These are phyloP conservation scores for Backusella liffmaniae DNA, from an alignment of 192 early-diverging fungal species.

Conservation along the genomic window DNA sequence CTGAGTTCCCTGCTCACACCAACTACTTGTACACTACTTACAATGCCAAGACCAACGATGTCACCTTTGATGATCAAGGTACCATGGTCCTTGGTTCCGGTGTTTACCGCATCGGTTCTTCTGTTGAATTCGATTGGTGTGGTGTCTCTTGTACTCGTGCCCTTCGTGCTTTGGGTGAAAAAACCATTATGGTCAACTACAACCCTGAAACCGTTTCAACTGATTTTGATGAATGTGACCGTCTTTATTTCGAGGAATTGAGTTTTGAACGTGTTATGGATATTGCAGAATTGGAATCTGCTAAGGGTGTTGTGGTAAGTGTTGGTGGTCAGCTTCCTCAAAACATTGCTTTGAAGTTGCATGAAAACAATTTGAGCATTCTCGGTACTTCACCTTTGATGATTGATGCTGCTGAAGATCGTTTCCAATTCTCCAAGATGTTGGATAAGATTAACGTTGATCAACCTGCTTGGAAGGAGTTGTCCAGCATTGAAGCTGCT, in stretches of 20 bases:
- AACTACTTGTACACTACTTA: conserved; percentile 99
- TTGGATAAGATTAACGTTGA: conserved; percentile 92
- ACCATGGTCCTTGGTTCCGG: conserved; percentile 97
- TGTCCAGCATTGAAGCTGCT: conserved; percentile 81
- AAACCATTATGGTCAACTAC: conserved; percentile 98
- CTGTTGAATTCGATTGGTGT: conserved; percentile 98
- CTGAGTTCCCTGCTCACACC: conserved; percentile 94
- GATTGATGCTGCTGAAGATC: conserved; percentile 94
- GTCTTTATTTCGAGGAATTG: conserved; percentile 98
- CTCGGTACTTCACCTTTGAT: conserved; percentile 88
- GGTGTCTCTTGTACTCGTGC: conserved; percentile 78
- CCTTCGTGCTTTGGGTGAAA: conserved; percentile 75
- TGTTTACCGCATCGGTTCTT: conserved; percentile 96
- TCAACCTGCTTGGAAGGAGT: conserved; percentile 96
- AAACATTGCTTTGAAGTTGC: conserved; percentile 90
- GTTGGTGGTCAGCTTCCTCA: conserved; percentile 97
- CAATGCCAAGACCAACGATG: conserved; percentile 85
- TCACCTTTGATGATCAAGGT: conserved; percentile 83
- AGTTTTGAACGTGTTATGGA: conserved; percentile 93
- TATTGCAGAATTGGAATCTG: conserved; percentile 87
- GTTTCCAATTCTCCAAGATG: conserved; percentile 91
- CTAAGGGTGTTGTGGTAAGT: conserved; percentile 84
- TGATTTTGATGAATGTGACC: conserved; percentile 97
- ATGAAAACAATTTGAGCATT: conserved; percentile 74
- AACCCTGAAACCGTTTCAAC: conserved; percentile 99